phyloP scores from a whole-genome alignment of 768 basidiomycete species.

The Mycena maculata region DNA sequence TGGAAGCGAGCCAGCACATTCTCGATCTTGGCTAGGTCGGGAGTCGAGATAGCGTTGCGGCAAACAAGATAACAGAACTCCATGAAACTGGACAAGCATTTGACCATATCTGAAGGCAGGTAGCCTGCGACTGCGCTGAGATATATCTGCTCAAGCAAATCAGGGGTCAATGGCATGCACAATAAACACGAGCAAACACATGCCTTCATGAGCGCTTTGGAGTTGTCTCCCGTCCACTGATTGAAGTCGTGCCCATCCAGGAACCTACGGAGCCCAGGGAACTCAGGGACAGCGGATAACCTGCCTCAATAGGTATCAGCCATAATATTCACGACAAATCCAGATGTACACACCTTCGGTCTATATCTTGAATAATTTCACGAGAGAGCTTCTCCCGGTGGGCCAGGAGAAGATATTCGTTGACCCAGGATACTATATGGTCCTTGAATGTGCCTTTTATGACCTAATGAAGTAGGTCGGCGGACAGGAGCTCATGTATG shows the following conservation, averaged over 20 bases:
- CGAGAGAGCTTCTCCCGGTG: constrained; percentile 23
- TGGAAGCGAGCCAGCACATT: neutral
- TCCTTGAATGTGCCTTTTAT: constrained; percentile 29
- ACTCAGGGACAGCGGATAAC: neutral
- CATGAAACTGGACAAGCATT: neutral
- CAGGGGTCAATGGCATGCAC: neutral
- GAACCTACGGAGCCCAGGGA: neutral
- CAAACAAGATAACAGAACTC: neutral
- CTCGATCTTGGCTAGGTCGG: neutral
- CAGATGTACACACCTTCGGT: neutral
- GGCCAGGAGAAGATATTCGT: constrained; percentile 33
- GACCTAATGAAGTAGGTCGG: neutral
- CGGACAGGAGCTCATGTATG: neutral
- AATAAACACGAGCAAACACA: neutral
- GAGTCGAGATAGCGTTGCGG: neutral
- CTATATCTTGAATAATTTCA: neutral
- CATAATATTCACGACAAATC: neutral
- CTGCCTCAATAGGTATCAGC: neutral
- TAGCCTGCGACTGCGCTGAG: neutral
- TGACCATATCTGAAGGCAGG: neutral
- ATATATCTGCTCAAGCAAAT: neutral
- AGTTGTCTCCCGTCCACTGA: neutral
- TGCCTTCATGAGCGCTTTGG: neutral
- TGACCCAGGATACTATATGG: constrained; percentile 43
- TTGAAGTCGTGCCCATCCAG: neutral